phyloP scores from a whole-genome alignment of 2,329 filamentous ascomycete species.

The Botrytis fabae region DNA sequence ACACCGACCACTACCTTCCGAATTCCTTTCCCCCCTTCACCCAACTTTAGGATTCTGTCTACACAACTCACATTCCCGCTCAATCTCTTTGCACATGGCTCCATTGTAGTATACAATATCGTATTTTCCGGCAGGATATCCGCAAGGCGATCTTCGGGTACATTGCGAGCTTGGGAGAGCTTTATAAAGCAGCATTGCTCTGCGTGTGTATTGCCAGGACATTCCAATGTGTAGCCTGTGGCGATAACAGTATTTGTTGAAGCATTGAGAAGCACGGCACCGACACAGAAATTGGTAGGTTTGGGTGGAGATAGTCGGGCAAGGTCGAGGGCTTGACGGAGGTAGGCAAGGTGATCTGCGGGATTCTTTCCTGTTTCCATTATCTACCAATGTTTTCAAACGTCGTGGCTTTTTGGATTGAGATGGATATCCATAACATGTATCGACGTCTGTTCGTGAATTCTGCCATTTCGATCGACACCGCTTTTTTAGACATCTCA shows the following conservation, averaged over 20 bases:
- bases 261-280: conserved; percentile 75
- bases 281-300: conserved; percentile 92
- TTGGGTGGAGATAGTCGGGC: conserved; percentile 77
- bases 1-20: conserved; percentile 84
- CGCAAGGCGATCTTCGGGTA: conserved; percentile 56
- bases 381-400: background rate
- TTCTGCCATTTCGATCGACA: conserved; percentile 14
- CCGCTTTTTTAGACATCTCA: conserved; percentile 1
- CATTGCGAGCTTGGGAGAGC: conserved; percentile 51
- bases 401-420: background rate
- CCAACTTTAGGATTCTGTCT: conserved; percentile 69
- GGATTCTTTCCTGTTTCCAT: conserved; percentile 5
- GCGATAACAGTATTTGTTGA: conserved; percentile 62
- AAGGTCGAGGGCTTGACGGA: conserved; percentile 72
- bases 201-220: conserved; percentile 90
- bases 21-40: conserved; percentile 47
- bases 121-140: conserved; percentile 53
- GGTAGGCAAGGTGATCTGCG: conserved; percentile 47
- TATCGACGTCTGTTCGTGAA: background rate
- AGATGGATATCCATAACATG: background rate
- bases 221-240: conserved; percentile 88
- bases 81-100: conserved; percentile 73
- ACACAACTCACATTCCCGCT: conserved; percentile 77
- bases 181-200: conserved; percentile 92
- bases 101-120: conserved; percentile 87